phyloP scores from a whole-genome alignment of 2,329 filamentous ascomycete species.

The Mariannaea sp. region DNA sequence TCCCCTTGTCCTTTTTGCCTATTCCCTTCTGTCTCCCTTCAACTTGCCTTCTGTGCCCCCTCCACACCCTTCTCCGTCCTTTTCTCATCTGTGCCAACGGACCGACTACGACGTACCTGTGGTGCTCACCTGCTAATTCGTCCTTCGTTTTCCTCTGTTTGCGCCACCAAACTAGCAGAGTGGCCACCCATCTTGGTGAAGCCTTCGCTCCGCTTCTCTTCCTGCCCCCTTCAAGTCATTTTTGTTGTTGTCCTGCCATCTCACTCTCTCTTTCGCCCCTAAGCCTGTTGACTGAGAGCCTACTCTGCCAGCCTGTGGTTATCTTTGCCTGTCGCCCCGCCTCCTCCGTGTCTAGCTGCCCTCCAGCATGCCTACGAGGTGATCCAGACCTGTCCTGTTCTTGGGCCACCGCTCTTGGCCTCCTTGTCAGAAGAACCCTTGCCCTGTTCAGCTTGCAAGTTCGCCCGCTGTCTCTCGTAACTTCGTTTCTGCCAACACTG shows the following conservation, averaged over 20 bases:
- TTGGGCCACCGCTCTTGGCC: constrained; percentile 20
- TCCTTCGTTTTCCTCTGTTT: too few relatives aligned
- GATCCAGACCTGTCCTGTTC: constrained; percentile 32
- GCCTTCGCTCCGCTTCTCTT: constrained; percentile 7
- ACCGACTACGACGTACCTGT: too few relatives aligned
- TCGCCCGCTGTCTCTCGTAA: constrained; percentile 5
- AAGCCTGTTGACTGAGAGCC: not conserved
- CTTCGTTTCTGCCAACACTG: not conserved
- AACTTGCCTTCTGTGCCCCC: constrained; percentile 1
- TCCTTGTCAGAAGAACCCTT: constrained; percentile 23
- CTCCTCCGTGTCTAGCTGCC: constrained; percentile 24
- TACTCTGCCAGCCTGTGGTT: constrained; percentile 8
- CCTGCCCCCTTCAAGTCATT: too few relatives aligned
- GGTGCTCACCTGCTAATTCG: too few relatives aligned
- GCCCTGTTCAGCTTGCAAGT: not conserved
- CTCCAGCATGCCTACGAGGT: constrained; percentile 32
- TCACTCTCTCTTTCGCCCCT: constrained; percentile 5
- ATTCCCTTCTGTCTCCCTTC: not conserved
- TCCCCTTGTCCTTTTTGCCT: constrained; percentile 9
- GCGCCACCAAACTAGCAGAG: too few relatives aligned
- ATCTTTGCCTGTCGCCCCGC: constrained; percentile 6
- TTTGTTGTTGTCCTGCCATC: too few relatives aligned
- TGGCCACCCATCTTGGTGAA: not conserved
- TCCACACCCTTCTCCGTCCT: not conserved
- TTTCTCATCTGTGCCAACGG: not conserved